Base-by-base conservation (phyloP, 2,329 filamentous ascomycete genomes). In the Colletotrichum limetticola region DNA sequence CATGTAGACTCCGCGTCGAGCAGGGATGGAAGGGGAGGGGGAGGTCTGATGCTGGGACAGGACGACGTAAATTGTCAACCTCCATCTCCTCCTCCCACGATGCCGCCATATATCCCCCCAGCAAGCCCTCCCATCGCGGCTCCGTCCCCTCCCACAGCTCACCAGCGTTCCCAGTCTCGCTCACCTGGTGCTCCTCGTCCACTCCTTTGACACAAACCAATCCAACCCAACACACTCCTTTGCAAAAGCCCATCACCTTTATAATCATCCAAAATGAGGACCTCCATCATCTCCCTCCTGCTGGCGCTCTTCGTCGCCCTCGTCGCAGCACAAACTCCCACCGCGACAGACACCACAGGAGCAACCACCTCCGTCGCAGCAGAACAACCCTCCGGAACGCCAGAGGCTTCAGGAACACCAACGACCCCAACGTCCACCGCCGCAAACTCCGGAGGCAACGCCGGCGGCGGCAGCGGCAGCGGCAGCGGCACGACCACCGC, bases 281-380 rank as follows among this genome's bases (percentile, higher is more conserved):
- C 56, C 49, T 59, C 49, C 26, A 73, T 76, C 46, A 28, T 78
- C 42, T 78, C 78, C 46, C 76, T 81, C 68, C 75, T 83, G 11
- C 76, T 80, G 68, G 76, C 79, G 76, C 76, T 78, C 28, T 77
- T 83, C 55, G 66, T 81, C 35, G 74, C 76, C 57, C 72, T 81
- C 1, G 78, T 76, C 11, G 74, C 74, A 9, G 81, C 82, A 32
- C 82, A 84, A 76, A 79, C 79, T 5, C 76, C 78, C n/a, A 78
- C 80, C 12, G 77, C 79, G 12, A 78, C 69, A 22, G 65, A 77
- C 16, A 63, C 68, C 28, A 32, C 74, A 6, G 71, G 74, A 42
- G 67, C 66, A 16, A 71, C 60, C 14, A 62, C 35, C 16, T 56
- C 71, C 22, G 56, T 65, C 3, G 42, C 42, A 69, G 24, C 72